phyloP scores from a whole-genome alignment of 495 filamentous ascomycete species.

The Aspergillus mulundensis region DNA sequence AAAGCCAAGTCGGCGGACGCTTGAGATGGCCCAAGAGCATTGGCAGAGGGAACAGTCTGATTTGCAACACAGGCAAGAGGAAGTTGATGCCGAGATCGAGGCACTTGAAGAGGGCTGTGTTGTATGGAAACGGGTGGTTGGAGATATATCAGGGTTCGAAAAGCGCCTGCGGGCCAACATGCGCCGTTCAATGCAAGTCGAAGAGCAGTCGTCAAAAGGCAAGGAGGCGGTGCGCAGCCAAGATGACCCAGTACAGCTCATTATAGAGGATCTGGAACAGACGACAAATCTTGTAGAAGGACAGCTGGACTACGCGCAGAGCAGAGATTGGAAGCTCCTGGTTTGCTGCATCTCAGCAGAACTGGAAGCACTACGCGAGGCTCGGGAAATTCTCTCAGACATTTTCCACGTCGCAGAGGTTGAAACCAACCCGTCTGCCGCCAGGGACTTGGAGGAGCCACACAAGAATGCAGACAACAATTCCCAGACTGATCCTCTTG shows the following conservation, averaged over 20 bases:
- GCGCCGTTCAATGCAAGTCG: constrained; percentile 29
- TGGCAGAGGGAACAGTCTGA: constrained; percentile 63
- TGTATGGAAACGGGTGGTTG: constrained; percentile 71
- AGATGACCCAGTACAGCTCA: constrained; percentile 26
- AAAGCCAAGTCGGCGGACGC: constrained; percentile 63
- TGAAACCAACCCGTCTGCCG: constrained; percentile 13
- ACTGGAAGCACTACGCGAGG: constrained; percentile 74
- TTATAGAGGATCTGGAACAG: constrained; percentile 42
- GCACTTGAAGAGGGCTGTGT: constrained; percentile 81
- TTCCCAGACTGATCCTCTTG: constrained; percentile 19
- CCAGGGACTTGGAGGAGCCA: constrained; percentile 2
- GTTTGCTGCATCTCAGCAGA: constrained; percentile 88
- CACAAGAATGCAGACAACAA: constrained; percentile 2
- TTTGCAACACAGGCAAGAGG: constrained; percentile 52
- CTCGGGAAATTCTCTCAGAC: constrained; percentile 57
- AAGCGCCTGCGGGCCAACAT: constrained; percentile 55
- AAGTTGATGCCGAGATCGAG: constrained; percentile 62
- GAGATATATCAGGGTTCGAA: constrained; percentile 67
- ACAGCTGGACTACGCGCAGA: constrained; percentile 39
- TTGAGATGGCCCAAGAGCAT: constrained; percentile 72
- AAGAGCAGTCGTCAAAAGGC: constrained; percentile 17
- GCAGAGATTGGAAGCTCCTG: constrained; percentile 76
- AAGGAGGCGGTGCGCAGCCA: constrained; percentile 13
- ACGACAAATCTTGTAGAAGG: constrained; percentile 37
- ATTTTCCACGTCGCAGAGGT: constrained; percentile 38